Evolutionary conservation across 805 yeast genomes (phyloP).

Genomic region (Myxozyma sirexii): DNA sequence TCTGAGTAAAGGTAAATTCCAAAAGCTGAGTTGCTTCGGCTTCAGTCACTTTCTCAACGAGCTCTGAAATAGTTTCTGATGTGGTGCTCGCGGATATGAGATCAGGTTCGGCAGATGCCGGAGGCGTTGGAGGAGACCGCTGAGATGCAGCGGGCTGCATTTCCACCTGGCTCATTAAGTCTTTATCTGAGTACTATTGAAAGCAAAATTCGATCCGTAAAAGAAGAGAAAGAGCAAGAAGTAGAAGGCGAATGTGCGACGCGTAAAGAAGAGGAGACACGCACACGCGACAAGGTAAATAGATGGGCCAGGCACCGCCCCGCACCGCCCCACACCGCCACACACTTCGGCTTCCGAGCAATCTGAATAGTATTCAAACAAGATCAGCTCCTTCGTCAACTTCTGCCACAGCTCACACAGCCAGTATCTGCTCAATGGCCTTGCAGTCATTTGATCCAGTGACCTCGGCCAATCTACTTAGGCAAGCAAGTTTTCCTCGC

Average conservation of each 20-base stretch:
- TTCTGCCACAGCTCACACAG: neutral
- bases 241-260: neutral
- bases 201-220: no score
- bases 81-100: neutral
- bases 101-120: neutral
- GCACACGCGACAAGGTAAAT: neutral
- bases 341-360: neutral
- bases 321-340: neutral
- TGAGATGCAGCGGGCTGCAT: neutral
- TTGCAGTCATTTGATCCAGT: slow-evolving; percentile 29
- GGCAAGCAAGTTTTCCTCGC: slow-evolving; percentile 26
- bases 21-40: slow-evolving; percentile 6
- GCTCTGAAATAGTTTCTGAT: neutral
- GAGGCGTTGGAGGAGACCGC: neutral
- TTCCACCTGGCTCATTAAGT: no score
- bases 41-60: neutral
- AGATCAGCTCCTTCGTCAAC: neutral
- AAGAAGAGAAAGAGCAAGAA: neutral
- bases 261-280: neutral
- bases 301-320: neutral
- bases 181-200: no score
- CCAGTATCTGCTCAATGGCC: slow-evolving; percentile 3
- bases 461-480: slow-evolving; percentile 22
- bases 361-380: neutral
- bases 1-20: neutral